Conservation (phyloP, 345 rosid genomes). For the Eutrema yunnanense region DNA sequence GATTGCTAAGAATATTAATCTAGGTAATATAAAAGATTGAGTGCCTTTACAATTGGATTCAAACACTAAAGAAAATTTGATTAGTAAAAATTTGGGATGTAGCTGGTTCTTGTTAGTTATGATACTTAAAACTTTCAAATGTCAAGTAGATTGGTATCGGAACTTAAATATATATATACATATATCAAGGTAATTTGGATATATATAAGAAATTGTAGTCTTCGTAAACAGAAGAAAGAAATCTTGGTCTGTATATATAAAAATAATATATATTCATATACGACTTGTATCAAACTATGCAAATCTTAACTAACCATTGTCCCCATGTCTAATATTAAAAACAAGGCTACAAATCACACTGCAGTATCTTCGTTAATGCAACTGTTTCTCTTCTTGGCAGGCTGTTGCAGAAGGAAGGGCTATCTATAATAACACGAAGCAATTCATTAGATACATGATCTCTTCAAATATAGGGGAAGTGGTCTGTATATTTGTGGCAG, state of each 20-base stretch:
- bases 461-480: slow-evolving; percentile 99
- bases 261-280: background rate
- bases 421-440: slow-evolving; percentile 96
- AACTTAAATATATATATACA: background rate
- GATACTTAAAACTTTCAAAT: background rate
- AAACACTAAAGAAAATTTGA: background rate
- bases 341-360: slow-evolving; percentile 14
- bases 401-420: slow-evolving; percentile 99
- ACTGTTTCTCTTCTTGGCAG: slow-evolving; percentile 39
- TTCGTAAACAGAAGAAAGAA: background rate
- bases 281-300: background rate
- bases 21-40: background rate
- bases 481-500: slow-evolving; percentile 98
- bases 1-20: background rate
- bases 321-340: background rate
- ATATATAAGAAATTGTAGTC: background rate
- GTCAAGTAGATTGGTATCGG: background rate
- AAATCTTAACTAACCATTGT: background rate
- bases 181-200: background rate
- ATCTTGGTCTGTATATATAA: background rate
- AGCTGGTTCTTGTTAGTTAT: background rate
- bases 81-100: background rate
- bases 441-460: slow-evolving; percentile 98
- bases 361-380: background rate
- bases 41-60: background rate